These are phyloP conservation scores for Metschnikowia continentalis DNA, from an alignment of 805 yeast genomes.

Conservation along the genomic window DNA sequence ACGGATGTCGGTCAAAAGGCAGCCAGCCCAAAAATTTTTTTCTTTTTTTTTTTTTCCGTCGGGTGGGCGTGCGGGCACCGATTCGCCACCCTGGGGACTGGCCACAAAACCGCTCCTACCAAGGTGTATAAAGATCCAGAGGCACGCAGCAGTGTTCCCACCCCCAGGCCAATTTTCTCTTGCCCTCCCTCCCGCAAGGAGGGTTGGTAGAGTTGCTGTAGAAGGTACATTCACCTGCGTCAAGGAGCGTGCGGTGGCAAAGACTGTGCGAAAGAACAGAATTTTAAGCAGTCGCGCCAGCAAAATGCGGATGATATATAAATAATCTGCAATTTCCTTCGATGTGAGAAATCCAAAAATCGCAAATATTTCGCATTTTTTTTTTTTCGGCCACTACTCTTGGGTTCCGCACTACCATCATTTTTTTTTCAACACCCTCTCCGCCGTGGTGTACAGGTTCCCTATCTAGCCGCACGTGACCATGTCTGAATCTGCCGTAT, in stretches of 20 bases:
- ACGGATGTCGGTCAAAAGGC: background rate
- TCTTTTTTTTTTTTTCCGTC: background rate
- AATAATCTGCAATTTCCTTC: conserved; percentile 21
- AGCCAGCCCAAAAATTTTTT: background rate
- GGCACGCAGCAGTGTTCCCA: too few relatives aligned
- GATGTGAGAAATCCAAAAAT: conserved; percentile 13
- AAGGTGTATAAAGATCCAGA: background rate
- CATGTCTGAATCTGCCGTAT: conserved; percentile 26
- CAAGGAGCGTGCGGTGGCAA: conserved; percentile 14
- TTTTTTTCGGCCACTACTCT: conserved; percentile 10
- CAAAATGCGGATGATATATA: conserved; percentile 18
- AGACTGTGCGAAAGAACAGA: conserved; percentile 5
- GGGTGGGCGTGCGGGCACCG: conserved; percentile 1
- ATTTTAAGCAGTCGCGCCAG: conserved; percentile 17
- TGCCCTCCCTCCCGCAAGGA: background rate
- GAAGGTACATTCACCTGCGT: conserved; percentile 11
- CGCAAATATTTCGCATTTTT: conserved; percentile 14
- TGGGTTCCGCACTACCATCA: conserved; percentile 13
- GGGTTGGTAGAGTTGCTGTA: background rate
- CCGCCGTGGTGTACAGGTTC: conserved; percentile 12
- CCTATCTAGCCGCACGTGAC: conserved; percentile 13
- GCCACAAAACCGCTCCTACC: background rate
- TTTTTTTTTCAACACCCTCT: background rate
- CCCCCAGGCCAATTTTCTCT: background rate
- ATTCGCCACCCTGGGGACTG: background rate